Evolutionary conservation across 768 basidiomycete species (phyloP).

Genomic region (Lepiota brunneoincarnata): DNA sequence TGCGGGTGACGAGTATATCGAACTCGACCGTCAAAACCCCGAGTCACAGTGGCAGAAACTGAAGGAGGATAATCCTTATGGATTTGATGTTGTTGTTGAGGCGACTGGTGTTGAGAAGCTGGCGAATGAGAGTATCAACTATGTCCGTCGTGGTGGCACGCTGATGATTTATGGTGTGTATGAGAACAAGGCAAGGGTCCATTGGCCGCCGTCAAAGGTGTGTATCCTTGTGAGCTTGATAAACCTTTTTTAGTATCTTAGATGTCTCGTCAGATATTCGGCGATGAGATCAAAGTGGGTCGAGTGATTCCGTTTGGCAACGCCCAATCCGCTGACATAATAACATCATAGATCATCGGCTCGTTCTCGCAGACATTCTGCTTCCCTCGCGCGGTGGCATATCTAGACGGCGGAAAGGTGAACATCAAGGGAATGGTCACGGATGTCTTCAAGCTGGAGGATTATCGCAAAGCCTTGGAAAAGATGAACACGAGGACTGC

Average conservation of each 20-base stretch:
- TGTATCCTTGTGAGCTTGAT: slow-evolving; percentile 33
- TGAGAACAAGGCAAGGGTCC: slow-evolving; percentile 77
- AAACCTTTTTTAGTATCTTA: neutral
- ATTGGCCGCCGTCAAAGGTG: slow-evolving; percentile 86
- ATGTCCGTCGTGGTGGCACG: slow-evolving; percentile 82
- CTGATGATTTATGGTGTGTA: slow-evolving; percentile 92
- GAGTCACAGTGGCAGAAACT: slow-evolving; percentile 78
- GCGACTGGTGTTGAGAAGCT: slow-evolving; percentile 77
- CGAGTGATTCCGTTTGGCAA: neutral
- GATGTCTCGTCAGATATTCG: slow-evolving; percentile 55
- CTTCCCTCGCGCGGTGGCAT: slow-evolving; percentile 88
- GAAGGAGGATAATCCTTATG: slow-evolving; percentile 79
- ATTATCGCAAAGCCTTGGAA: slow-evolving; percentile 69
- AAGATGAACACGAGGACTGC: slow-evolving; percentile 67
- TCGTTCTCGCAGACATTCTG: slow-evolving; percentile 89
- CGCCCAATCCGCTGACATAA: neutral
- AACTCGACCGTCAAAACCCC: slow-evolving; percentile 75
- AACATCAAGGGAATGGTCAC: slow-evolving; percentile 74
- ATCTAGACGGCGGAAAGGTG: slow-evolving; percentile 85
- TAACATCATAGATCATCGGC: slow-evolving; percentile 65
- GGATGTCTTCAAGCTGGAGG: slow-evolving; percentile 63
- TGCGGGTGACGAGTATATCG: slow-evolving; percentile 82
- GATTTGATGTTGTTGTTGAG: slow-evolving; percentile 82
- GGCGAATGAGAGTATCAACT: slow-evolving; percentile 87
- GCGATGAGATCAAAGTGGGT: slow-evolving; percentile 47